A percentile compares a stretch with the other conserved stretches of the same genome.
Conservation (phyloP, 352 stramenopile species). For the Pythium aphanidermatum region DNA sequence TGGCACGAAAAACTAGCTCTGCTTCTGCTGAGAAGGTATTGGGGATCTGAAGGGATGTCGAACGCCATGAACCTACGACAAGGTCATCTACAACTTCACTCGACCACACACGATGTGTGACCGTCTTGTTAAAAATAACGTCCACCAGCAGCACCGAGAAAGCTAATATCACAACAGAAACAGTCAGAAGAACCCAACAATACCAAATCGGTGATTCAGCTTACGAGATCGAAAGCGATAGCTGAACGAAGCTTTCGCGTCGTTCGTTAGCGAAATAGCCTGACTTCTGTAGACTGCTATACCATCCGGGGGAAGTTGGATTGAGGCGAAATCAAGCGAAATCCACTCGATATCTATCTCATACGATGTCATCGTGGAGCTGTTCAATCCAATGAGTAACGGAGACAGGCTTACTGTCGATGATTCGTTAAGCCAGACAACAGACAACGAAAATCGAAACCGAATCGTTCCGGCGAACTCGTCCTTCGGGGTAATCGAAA, state of each 20-base stretch:
- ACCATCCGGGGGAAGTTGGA: neutral
- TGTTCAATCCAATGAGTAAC: no score
- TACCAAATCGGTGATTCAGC: no score
- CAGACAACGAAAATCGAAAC: no score
- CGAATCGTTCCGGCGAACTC: no score
- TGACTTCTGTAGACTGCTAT: constrained; percentile 14
- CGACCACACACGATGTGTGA: constrained; percentile 25
- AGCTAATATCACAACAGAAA: constrained; percentile 11
- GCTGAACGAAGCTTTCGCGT: constrained; percentile 15
- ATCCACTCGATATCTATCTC: constrained; percentile 19
- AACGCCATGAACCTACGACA: constrained; percentile 27
- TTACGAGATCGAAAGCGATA: constrained; percentile 18
- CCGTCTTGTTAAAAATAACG: constrained; percentile 26
- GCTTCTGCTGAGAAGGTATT: constrained; percentile 16
- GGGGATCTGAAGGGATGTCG: constrained; percentile 13
- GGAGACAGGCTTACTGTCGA: no score
- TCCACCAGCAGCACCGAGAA: constrained; percentile 32
- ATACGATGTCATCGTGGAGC: no score
- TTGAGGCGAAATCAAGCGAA: constrained; percentile 3
- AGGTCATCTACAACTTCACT: constrained; percentile 10
- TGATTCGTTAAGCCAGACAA: no score
- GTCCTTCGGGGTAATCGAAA: no score
- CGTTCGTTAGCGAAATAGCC: constrained; percentile 1
- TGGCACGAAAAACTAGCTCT: constrained; percentile 31
- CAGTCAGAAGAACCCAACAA: neutral